phyloP scores from a whole-genome alignment of 306 rosid genomes.

The Medicago arabica region DNA sequence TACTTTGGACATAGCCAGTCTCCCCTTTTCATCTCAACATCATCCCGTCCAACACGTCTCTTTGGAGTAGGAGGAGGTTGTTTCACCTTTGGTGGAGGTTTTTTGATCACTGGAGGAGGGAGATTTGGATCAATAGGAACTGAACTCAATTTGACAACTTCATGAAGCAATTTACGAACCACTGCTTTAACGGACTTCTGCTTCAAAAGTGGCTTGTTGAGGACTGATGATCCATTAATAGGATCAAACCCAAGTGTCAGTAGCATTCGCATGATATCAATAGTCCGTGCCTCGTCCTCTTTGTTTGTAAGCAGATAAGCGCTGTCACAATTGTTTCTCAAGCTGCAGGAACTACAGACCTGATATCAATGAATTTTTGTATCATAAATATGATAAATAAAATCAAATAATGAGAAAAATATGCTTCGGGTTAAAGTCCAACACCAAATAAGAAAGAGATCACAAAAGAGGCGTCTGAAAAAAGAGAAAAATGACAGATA shows the following conservation, averaged over 20 bases:
- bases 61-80: constrained; percentile 93
- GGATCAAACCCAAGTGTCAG: constrained; percentile 85
- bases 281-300: constrained; percentile 90
- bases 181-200: constrained; percentile 80
- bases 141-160: constrained; percentile 92
- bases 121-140: constrained; percentile 97
- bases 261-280: constrained; percentile 87
- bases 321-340: constrained; percentile 88
- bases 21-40: constrained; percentile 96
- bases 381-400: constrained; percentile 39
- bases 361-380: constrained; percentile 52
- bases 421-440: constrained; percentile 3
- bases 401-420: constrained; percentile 5
- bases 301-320: constrained; percentile 82
- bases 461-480: background rate
- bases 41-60: constrained; percentile 91
- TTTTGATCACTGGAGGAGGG: constrained; percentile 81
- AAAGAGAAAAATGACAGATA: background rate
- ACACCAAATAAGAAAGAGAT: constrained; percentile 33
- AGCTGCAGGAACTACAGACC: constrained; percentile 99
- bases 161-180: constrained; percentile 88
- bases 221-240: constrained; percentile 59
- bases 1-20: constrained; percentile 99
- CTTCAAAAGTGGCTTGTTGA: constrained; percentile 69
- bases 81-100: constrained; percentile 90